Evolutionary conservation across 345 rosid genomes (phyloP).

Genomic region (Melaleuca alternifolia): DNA sequence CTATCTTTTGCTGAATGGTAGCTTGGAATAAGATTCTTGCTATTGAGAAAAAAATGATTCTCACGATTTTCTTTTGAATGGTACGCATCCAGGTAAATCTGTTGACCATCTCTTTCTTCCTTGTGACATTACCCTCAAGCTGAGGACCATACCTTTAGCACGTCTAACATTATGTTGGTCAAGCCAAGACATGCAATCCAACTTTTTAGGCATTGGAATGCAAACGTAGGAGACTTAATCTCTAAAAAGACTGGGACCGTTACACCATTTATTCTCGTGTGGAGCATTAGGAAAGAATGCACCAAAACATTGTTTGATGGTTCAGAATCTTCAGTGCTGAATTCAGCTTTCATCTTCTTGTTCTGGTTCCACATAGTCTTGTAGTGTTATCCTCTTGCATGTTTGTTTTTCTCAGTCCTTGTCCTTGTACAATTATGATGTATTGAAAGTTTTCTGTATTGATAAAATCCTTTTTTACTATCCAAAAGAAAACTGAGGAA

Average conservation of each 20-base stretch:
- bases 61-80: not conserved
- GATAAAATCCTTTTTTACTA: not conserved
- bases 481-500: not conserved
- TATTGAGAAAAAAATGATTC: not conserved
- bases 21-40: not conserved
- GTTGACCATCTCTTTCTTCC: not conserved
- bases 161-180: not conserved
- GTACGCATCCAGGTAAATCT: not conserved
- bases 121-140: not conserved
- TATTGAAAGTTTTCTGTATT: not conserved
- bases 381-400: not conserved
- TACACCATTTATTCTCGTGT: not conserved
- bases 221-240: not conserved
- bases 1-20: not conserved
- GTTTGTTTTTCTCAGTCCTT: not conserved
- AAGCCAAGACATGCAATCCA: not conserved
- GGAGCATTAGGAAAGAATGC: not conserved
- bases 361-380: not conserved
- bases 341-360: not conserved
- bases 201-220: not conserved
- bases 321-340: not conserved
- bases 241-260: not conserved
- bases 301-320: not conserved
- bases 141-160: not conserved
- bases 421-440: not conserved